Base-by-base conservation (phyloP, 2,329 filamentous ascomycete genomes). In the Ophiobolus disseminans region DNA sequence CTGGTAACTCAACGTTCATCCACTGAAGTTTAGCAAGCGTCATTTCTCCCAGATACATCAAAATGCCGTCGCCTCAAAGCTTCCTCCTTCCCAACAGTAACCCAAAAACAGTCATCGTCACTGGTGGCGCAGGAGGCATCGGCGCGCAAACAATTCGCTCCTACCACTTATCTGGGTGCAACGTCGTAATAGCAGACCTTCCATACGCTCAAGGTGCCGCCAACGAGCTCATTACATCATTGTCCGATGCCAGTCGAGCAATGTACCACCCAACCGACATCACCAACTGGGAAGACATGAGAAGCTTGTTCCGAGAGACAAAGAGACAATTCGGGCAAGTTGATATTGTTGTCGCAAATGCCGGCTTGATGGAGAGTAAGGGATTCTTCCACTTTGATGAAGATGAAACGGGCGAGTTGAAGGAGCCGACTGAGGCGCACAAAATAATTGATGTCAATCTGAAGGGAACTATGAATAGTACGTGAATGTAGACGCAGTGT, bases 401-500 rank as follows among this genome's bases (percentile, higher is more conserved):
- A 34, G 65, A 72, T 40, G 65, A 62, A 14, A 16, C 48, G 13
- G 68, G 66, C 5, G 64, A 69, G 25, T 48, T 70, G 43, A 58
- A 57, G 23, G 68, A 70, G 51, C 53, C 55, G 17, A 48, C 20
- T 3, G 67, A 64, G 23, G 55, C 62, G 5, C 55, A 60, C 34
- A 56, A 55, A 38, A 51, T 69, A 3, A 43, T 72, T 32, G 75
- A 77, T 52, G 67, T 78, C 3, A 78, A 79, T 60, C 35, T 78
- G 3, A 78, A 76, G 49, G 76, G 76, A 0, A 74, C 74, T 1
- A 63, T 78, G 58, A 78, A 78, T 48, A 77, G 76, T 77, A 61
- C 19, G 36, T 31, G 3, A 19, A 6, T 3, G 4, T n/a, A n/a
- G n/a, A n/a, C n/a, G n/a, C n/a, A 7, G 23, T 11, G 6, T 26